Percentiles rank a stretch among this genome's conserved stretches.
Conservation (phyloP, 2,329 filamentous ascomycete species). For the Hortaea sp. region DNA sequence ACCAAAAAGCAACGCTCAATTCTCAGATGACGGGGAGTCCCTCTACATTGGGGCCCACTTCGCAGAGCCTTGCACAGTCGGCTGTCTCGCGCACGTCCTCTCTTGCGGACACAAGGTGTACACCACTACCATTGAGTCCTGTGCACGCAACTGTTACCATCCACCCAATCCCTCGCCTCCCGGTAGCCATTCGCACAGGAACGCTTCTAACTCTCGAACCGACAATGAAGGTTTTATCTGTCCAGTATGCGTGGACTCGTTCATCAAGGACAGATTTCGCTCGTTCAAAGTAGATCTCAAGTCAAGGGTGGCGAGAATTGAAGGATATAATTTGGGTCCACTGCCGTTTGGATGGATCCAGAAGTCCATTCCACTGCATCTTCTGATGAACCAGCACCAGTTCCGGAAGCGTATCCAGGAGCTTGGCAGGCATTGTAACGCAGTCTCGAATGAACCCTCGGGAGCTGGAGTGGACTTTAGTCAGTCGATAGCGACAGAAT, state of each 20-base stretch:
- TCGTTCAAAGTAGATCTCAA: neutral
- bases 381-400: neutral
- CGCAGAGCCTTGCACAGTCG: neutral
- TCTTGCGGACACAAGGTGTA: neutral
- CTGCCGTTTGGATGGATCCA: neutral
- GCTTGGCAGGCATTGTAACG: neutral
- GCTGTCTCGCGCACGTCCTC: neutral
- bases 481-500: no score
- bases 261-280: neutral
- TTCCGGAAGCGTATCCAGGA: neutral
- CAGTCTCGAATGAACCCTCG: no score
- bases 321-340: neutral
- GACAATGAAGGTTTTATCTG: neutral
- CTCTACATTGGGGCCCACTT: neutral
- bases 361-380: neutral
- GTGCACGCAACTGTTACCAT: neutral
- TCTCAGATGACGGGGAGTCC: neutral
- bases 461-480: no score
- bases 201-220: neutral
- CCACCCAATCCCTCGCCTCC: neutral
- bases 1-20: no score
- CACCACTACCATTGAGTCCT: neutral
- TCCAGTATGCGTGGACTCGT: neutral
- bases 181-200: neutral
- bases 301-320: neutral